Conservation (phyloP, 306 rosid genomes). For the Senna siamea region DNA sequence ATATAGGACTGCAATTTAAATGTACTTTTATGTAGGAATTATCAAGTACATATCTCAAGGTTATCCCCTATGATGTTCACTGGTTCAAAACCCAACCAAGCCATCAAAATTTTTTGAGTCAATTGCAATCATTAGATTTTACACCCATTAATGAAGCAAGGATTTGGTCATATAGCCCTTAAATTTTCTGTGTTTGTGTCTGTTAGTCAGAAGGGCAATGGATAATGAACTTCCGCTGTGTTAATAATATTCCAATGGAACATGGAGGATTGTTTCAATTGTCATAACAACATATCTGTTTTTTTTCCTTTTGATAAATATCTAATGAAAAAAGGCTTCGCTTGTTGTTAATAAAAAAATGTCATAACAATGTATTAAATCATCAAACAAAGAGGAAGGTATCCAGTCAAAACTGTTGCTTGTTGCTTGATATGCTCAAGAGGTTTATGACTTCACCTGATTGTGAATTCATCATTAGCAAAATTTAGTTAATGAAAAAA, state of each 20-base stretch:
- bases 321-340: no score
- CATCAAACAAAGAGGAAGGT: no score
- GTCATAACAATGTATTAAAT: no score
- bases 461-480: no score
- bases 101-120: constrained; percentile 13
- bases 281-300: neutral
- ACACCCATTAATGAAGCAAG: neutral
- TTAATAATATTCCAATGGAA: constrained; percentile 4
- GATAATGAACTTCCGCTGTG: neutral
- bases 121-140: constrained; percentile 6
- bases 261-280: constrained; percentile 10
- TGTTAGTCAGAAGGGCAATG: constrained; percentile 6
- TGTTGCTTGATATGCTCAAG: no score
- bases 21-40: neutral
- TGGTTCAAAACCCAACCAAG: constrained; percentile 9
- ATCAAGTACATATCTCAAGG: neutral
- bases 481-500: neutral
- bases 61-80: neutral
- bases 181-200: neutral
- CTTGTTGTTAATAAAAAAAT: no score
- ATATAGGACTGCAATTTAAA: neutral
- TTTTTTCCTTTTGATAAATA: no score
- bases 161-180: neutral
- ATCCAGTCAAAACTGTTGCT: no score
- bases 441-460: no score